Evolutionary conservation across 179 eudicot genomes (phyloP), one percentile per base, ranked within the genome.

Genomic region (Carnegiea gigantea): DNA sequence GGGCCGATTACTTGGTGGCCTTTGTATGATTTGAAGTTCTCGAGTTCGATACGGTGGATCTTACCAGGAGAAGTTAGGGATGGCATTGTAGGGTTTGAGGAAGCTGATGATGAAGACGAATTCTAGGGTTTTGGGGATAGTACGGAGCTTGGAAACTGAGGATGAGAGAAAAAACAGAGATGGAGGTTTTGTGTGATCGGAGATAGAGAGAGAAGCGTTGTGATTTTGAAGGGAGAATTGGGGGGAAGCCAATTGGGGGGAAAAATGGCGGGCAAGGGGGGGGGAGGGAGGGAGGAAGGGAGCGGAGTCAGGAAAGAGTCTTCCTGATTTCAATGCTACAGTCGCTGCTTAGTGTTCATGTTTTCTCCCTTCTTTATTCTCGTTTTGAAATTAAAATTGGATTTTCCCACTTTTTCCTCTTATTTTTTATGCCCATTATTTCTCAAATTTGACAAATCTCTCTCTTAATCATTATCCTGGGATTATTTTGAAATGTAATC

Each of bases 1-100:
- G 99, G 99, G 4, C 99, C 98, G 36, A 97, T 95, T 0, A 86
- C 75, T 72, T 97, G 97, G 80, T 71, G 86, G 5, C 97, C 98
- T 77, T 96, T 94, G 93, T 95, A 97, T 57, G 99, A 93, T 78
- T 96, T 97, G 93, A 97, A 97, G 82, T 95, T 97, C 70, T 91
- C 95, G 57, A 95, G 92, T 82, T 95, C 98, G 70, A 97, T 85
- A 9, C 94, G 90, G 88, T 73, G 89, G 84, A 95, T 95, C 83
- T 90, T 92, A 6, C 98, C 98, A 53, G 91, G 90, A 0, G 90
- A 78, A 0, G 88, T 81, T 33, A 88, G 57, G 14, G 86, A 81
- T 64, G 94, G 91, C 98, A 90, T 85, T 24, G 60, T 21, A 2
- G 36, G 71, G 38, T 12, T 62, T 5, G 38, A 30, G 81, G 78